Percentiles rank a stretch among this genome's conserved stretches.
Conservation (phyloP, 495 filamentous ascomycete species). For the Pseudoneurospora amorphoporcata region DNA sequence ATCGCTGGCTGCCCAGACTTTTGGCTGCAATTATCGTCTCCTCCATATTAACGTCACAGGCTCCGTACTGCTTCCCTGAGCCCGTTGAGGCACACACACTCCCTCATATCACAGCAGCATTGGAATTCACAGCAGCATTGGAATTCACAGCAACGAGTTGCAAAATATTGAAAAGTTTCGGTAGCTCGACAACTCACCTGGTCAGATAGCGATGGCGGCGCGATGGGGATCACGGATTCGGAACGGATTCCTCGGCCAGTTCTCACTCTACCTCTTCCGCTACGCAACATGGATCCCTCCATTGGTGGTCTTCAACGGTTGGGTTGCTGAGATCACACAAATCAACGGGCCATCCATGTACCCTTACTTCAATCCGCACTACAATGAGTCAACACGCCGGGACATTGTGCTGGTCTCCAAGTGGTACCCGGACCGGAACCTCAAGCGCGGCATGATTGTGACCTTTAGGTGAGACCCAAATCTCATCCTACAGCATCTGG, state of each 20-base stretch:
- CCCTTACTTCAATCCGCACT: conserved; percentile 60
- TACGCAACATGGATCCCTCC: conserved; percentile 54
- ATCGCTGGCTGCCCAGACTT: neutral
- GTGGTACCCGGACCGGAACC: conserved; percentile 30
- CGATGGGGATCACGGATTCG: conserved; percentile 23
- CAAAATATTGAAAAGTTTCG: neutral
- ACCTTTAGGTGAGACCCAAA: conserved; percentile 35
- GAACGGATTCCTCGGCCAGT: conserved; percentile 22
- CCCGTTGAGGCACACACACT: neutral
- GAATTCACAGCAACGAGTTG: neutral
- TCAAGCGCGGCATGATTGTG: conserved; percentile 45
- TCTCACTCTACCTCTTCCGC: conserved; percentile 38
- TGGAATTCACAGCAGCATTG: neutral
- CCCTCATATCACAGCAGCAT: neutral
- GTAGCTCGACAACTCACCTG: neutral
- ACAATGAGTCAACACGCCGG: conserved; percentile 42
- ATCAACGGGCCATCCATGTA: conserved; percentile 68
- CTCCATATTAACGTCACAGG: neutral
- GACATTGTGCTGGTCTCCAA: conserved; percentile 45
- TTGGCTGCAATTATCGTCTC: neutral
- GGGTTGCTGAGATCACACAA: conserved; percentile 51
- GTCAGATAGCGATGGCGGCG: conserved; percentile 6
- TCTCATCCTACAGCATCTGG: neutral
- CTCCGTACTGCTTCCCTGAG: neutral
- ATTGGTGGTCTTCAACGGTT: conserved; percentile 51